Evolutionary conservation across 331 rosid genomes (phyloP), one percentile per base, ranked within the genome.

Genomic region (Phaseolus coccineus): DNA sequence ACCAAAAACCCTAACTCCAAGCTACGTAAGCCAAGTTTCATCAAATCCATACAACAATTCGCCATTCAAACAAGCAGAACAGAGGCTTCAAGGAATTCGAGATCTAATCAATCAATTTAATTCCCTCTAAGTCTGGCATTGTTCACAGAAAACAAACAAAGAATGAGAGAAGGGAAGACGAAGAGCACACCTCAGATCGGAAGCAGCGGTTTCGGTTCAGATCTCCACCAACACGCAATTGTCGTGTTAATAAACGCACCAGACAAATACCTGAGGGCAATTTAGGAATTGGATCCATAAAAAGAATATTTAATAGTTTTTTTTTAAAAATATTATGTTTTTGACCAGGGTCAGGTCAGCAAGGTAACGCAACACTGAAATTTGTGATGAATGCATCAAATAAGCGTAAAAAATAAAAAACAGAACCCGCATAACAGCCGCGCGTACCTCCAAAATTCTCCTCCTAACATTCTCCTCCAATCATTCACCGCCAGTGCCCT

Each of bases 181-280:
- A 58, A 6, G 37, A 59, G 62, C 82, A 2, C 74, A 86, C 89
- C 87, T 76, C 44, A 73, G 83, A 78, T 67, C 69, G 51, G 77
- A 70, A 80, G 74, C 55, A 50, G 66, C 74, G 42, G 64, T 51
- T 77, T 74, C 83, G 55, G 65, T 72, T 59, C 71, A n/a, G 69
- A 69, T 35, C 65, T 11, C 62, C 33, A 57, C 40, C 39, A n/a
- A n/a, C 56, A 27, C 52, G 12, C n/a, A 63, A 15, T 68, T 63
- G 50, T 13, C 5, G 68, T 50, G 10, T 81, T 68, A 73, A 58
- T 58, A n/a, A 74, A 69, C 59, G 9, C 24, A 10, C n/a, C 35
- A 65, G 28, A 35, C 48, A 31, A 64, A 39, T 0, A 27, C 6
- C 1, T 0, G 12, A 5, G 77, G 87, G 84, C 24, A 68, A 37